Evolutionary conservation across 2,329 filamentous ascomycete species (phyloP).

Genomic region (Nectriaceae sp.): DNA sequence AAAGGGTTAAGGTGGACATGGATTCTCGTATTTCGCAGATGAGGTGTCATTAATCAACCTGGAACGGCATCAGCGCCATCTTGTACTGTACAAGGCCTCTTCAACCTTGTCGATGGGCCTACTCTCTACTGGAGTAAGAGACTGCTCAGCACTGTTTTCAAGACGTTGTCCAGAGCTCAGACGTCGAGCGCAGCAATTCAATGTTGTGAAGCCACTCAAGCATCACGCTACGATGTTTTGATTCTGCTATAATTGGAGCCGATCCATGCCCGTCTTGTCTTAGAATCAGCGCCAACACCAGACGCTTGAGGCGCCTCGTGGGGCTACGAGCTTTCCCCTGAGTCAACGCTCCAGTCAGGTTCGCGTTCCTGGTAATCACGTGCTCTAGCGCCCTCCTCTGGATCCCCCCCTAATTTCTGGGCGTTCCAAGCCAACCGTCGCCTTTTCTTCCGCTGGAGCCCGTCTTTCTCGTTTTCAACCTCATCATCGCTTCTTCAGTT

Average conservation of each 20-base stretch:
- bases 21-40: too few relatives aligned
- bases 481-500: constrained; percentile 15
- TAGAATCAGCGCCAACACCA: neutral
- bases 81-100: too few relatives aligned
- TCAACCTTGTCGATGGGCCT: too few relatives aligned
- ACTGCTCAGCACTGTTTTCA: too few relatives aligned
- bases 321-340: neutral
- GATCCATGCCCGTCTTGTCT: neutral
- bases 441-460: too few relatives aligned
- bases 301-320: neutral
- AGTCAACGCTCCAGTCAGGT: neutral
- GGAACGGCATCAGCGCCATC: too few relatives aligned
- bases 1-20: too few relatives aligned
- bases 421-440: constrained; percentile 2
- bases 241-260: neutral
- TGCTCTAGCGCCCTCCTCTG: neutral
- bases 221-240: neutral
- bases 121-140: too few relatives aligned
- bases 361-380: neutral
- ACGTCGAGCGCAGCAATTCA: too few relatives aligned
- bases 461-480: constrained; percentile 6
- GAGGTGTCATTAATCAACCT: too few relatives aligned
- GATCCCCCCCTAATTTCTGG: neutral
- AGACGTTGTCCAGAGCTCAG: too few relatives aligned
- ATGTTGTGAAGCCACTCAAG: too few relatives aligned